phyloP scores from a whole-genome alignment of 2,329 filamentous ascomycete genomes.

The Thelonectria olida region DNA sequence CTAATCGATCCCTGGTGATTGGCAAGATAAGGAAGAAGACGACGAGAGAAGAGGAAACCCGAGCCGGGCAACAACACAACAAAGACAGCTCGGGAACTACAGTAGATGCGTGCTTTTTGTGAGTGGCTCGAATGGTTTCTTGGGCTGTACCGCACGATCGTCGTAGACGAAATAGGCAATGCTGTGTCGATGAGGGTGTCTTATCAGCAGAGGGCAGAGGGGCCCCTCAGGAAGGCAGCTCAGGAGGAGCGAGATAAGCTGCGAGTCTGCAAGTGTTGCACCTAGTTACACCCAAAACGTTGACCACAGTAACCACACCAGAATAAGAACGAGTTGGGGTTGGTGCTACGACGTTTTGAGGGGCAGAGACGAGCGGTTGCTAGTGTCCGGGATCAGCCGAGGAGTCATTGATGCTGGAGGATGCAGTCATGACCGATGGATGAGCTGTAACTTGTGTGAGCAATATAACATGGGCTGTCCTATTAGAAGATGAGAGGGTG shows the following conservation, averaged over 20 bases:
- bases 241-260: constrained; percentile 8
- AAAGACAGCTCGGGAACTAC: neutral
- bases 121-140: constrained; percentile 4
- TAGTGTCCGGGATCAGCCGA: constrained; percentile 17
- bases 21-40: neutral
- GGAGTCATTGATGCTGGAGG: neutral
- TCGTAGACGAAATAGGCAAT: constrained; percentile 1
- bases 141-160: constrained; percentile 10
- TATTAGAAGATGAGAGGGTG: constrained; percentile 5
- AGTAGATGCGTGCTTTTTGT: neutral
- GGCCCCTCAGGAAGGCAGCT: too few species aligned
- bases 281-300: neutral
- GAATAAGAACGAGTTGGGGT: neutral
- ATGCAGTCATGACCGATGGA: neutral
- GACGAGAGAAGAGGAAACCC: constrained; percentile 5
- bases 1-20: too few species aligned
- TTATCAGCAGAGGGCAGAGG: constrained; percentile 10
- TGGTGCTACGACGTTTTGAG: neutral
- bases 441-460: too few species aligned
- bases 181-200: neutral
- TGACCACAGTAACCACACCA: neutral
- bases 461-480: too few species aligned
- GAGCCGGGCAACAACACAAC: neutral
- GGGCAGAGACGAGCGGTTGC: neutral
- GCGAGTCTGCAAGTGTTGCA: too few species aligned